Percentiles rank a stretch among this genome's conserved stretches.
phyloP scores from a whole-genome alignment of 2,329 filamentous ascomycete species.

The Arthrobotrys conoides region DNA sequence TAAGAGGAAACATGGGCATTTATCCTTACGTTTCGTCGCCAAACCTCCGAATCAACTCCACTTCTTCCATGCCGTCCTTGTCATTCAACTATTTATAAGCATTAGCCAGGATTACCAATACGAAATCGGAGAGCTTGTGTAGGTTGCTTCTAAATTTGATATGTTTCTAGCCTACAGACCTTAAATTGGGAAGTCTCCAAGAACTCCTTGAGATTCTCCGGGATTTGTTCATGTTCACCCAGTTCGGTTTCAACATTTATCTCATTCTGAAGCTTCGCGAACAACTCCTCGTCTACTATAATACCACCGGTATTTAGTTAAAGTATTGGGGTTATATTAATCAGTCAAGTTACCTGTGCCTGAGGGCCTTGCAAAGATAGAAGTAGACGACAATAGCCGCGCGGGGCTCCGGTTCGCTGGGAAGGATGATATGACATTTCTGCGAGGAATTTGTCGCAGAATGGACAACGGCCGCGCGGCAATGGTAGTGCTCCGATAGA shows the following conservation, averaged over 20 bases:
- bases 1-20: not conserved
- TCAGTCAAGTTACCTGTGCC: conserved; percentile 28
- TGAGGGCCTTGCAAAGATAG: conserved; percentile 19
- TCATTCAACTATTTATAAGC: conserved; percentile 74
- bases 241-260: conserved; percentile 86
- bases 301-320: conserved; percentile 48
- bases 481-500: conserved; percentile 8
- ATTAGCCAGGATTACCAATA: not conserved
- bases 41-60: conserved; percentile 84
- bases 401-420: not conserved
- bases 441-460: not conserved
- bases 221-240: conserved; percentile 79
- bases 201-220: conserved; percentile 87
- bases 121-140: not conserved
- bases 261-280: conserved; percentile 87
- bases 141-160: not conserved
- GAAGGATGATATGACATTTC: not conserved
- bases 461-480: conserved; percentile 1
- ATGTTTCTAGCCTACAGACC: conserved; percentile 68
- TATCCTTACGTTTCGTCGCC: conserved; percentile 83
- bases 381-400: conserved; percentile 40
- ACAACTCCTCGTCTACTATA: conserved; percentile 81
- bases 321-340: not conserved
- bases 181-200: conserved; percentile 87
- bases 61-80: conserved; percentile 85